Evolutionary conservation across 345 rosid genomes (phyloP).

Genomic region (Salix dunnii): DNA sequence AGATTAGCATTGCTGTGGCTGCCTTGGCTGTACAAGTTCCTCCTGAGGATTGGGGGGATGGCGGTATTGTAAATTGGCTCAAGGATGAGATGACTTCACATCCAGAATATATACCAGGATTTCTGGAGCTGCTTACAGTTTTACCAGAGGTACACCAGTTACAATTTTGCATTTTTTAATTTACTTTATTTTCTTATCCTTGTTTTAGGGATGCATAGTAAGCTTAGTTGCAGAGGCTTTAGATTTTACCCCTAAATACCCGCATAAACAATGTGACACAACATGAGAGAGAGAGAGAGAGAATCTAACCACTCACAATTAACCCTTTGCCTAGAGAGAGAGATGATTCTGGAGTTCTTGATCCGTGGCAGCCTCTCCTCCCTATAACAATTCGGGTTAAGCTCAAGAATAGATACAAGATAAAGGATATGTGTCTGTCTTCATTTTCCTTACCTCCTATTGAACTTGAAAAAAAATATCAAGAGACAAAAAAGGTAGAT

Average conservation of each 20-base stretch:
- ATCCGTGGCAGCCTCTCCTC: not conserved
- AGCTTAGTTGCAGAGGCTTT: not conserved
- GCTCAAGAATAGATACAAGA: not conserved
- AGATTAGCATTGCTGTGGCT: conserved; percentile 99
- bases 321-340: not conserved
- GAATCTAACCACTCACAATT: not conserved
- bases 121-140: conserved; percentile 91
- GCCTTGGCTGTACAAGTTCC: conserved; percentile 99
- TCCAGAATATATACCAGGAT: conserved; percentile 93
- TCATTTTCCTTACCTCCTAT: not conserved
- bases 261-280: not conserved
- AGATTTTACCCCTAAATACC: not conserved
- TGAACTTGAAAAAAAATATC: not conserved
- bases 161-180: conserved; percentile 2
- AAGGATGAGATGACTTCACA: conserved; percentile 86
- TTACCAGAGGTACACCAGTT: conserved; percentile 77
- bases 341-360: not conserved
- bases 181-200: not conserved
- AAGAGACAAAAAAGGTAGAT: not conserved
- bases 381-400: not conserved
- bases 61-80: conserved; percentile 91
- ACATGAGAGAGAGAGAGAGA: not conserved
- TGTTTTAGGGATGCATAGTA: not conserved
- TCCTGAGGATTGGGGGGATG: conserved; percentile 93
- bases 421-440: not conserved